Conservation (phyloP, 139 green algal genomes). For the Chlorokybus atmophyticus region DNA sequence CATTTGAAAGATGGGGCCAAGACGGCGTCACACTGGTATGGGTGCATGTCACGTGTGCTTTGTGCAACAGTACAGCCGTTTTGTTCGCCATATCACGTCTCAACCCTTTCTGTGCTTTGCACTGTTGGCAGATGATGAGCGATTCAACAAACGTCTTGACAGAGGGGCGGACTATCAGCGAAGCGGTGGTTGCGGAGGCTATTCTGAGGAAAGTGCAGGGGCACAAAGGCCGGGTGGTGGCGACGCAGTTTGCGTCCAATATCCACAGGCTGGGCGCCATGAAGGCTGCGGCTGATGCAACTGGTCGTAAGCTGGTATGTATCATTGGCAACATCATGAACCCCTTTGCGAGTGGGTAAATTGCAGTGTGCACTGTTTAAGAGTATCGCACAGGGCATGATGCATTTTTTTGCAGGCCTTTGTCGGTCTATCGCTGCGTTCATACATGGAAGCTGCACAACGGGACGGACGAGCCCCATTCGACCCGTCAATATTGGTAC, state of each 20-base stretch:
- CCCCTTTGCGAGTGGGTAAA: no score
- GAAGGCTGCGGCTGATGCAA: slow-evolving; percentile 83
- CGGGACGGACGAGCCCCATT: slow-evolving; percentile 56
- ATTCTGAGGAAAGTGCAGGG: slow-evolving; percentile 54
- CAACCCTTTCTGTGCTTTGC: background rate
- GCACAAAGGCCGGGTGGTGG: slow-evolving; percentile 68
- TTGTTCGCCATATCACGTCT: no score
- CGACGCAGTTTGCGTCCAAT: slow-evolving; percentile 91
- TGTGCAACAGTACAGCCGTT: background rate
- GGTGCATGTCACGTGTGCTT: no score
- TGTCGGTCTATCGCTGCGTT: slow-evolving; percentile 74
- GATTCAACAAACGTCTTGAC: slow-evolving; percentile 96
- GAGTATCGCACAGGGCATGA: no score
- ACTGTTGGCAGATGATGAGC: slow-evolving; percentile 73
- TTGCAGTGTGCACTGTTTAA: no score
- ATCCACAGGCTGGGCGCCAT: slow-evolving; percentile 68
- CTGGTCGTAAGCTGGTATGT: slow-evolving; percentile 45
- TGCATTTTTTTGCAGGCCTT: slow-evolving; percentile 73
- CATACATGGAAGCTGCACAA: slow-evolving; percentile 85
- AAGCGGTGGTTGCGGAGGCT: slow-evolving; percentile 53
- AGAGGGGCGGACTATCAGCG: slow-evolving; percentile 68
- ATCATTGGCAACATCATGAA: no score
- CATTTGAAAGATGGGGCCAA: slow-evolving; percentile 50
- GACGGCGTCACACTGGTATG: slow-evolving; percentile 41
- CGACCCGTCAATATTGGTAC: slow-evolving; percentile 59